Percentiles rank a stretch among this genome's conserved stretches.
phyloP scores from a whole-genome alignment of 139 green algal genomes.

The Desmodesmus armatus region DNA sequence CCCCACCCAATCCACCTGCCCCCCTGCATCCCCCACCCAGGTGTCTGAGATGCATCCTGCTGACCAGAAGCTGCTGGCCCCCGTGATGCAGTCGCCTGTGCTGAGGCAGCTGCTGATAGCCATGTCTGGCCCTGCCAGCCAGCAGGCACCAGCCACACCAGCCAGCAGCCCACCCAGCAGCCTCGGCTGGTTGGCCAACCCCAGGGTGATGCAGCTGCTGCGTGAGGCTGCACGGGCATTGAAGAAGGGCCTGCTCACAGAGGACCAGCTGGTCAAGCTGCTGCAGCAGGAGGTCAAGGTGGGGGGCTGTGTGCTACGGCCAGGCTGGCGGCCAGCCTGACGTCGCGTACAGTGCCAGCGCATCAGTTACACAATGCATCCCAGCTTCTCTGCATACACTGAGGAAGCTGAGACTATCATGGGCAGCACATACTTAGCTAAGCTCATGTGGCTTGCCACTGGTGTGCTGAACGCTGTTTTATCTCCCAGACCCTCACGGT shows the following conservation, averaged over 20 bases:
- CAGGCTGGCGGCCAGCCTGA: neutral
- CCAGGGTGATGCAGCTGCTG: conserved; percentile 71
- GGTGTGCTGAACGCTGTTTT: too few relatives aligned
- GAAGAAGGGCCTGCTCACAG: conserved; percentile 65
- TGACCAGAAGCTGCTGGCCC: conserved; percentile 26
- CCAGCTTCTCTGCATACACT: too few relatives aligned
- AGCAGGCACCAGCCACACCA: neutral
- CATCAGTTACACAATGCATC: too few relatives aligned
- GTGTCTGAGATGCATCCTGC: conserved; percentile 67
- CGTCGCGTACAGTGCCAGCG: too few relatives aligned
- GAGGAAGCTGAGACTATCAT: too few relatives aligned
- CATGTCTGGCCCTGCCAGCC: too few relatives aligned
- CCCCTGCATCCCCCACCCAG: conserved; percentile 17
- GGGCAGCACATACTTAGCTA: too few relatives aligned
- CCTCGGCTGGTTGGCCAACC: conserved; percentile 43
- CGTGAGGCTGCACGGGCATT: conserved; percentile 65
- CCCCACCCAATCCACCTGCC: too few relatives aligned
- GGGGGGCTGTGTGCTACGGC: neutral
- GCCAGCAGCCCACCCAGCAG: conserved; percentile 10
- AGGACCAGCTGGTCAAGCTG: conserved; percentile 66
- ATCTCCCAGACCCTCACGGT: too few relatives aligned
- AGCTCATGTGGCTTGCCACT: too few relatives aligned
- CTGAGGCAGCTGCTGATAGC: conserved; percentile 68
- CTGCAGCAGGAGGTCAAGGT: conserved; percentile 51
- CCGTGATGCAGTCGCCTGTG: conserved; percentile 25